Base-by-base conservation (phyloP, 2,329 filamentous ascomycete species). In the Phyllosticta paracitricarpa region DNA sequence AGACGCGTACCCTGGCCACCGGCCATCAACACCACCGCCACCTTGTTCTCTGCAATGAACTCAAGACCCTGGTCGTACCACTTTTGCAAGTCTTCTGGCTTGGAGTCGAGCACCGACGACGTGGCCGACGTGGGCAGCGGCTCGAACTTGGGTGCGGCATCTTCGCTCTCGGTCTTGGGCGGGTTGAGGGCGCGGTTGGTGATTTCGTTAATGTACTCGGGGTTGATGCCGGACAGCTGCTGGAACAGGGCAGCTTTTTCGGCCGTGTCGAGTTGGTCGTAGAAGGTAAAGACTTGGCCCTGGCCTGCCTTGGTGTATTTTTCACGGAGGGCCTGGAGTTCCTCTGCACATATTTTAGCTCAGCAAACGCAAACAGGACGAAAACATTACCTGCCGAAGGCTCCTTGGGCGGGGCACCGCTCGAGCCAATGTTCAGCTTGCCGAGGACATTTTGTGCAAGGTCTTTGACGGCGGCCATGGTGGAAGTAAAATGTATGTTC, bases 1-100 rank as follows among this genome's bases (percentile, higher is more conserved):
- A 99, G 79, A 64, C 94, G 85, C 64, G 94, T 99, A 65, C 94
- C 94, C 79, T 99, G 94, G 35, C 94, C 94, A 72, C 94, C 94
- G 62, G 94, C 94, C 89, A 99, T 95, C 70, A 99, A 84, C 58
- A 99, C 91, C 19, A 99, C 94, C 33, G 85, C 87, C 55, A 89
- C 87, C 71, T 86, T 84, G 76, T 87, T 87, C 66, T 85, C 78
- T 6, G 85, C 82, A 65, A 89, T 86, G 68, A 86, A 73, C 68
- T 84, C 79, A 65, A 90, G 73, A 54, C 87, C 87, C 53, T 78
- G 80, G 64, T 88, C 79, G 76, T 96, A 94, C 92, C 93, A 99
- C 74, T 82, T 83, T 67, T 89, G 80, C 64, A 97, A 82, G 72
- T 96, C 87, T 63, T 85, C 83, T 57, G 86, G 75, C 68, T 89